Conservation (phyloP, 169 alveolate species). For the Plasmodium berghei region DNA sequence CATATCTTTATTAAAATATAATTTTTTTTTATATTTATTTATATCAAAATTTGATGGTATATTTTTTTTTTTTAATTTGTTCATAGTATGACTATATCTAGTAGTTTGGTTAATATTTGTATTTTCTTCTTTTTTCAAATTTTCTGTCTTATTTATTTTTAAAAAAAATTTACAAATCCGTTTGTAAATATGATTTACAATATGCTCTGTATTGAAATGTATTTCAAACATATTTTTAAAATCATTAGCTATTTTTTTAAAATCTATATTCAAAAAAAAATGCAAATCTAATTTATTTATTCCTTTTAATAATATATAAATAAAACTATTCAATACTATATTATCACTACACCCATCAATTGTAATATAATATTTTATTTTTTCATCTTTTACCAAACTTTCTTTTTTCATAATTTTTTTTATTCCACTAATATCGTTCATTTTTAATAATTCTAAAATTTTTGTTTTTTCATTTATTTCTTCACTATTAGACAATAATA, state of each 20-base stretch:
- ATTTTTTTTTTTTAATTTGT: neutral
- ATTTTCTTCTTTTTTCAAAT: neutral
- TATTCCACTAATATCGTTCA: neutral
- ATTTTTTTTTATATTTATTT: neutral
- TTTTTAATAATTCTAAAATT: no score
- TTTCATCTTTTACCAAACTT: neutral
- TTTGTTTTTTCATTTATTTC: no score
- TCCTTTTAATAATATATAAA: constrained; percentile 19
- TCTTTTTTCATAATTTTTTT: neutral
- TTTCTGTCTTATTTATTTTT: neutral
- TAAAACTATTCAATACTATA: constrained; percentile 21
- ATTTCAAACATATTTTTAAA: constrained; percentile 14
- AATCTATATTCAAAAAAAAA: constrained; percentile 13
- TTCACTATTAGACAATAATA: no score
- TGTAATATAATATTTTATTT: constrained; percentile 17
- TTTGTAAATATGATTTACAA: constrained; percentile 11
- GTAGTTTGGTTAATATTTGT: no score
- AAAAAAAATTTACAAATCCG: neutral
- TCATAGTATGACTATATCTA: neutral
- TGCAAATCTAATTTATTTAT: neutral
- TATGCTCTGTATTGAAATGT: constrained; percentile 27
- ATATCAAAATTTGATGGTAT: neutral
- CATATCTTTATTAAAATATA: neutral
- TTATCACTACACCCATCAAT: constrained; percentile 67
- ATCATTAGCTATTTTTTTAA: constrained; percentile 5